Evolutionary conservation across 139 green algal genomes (phyloP).

Genomic region (Volvox africanus): DNA sequence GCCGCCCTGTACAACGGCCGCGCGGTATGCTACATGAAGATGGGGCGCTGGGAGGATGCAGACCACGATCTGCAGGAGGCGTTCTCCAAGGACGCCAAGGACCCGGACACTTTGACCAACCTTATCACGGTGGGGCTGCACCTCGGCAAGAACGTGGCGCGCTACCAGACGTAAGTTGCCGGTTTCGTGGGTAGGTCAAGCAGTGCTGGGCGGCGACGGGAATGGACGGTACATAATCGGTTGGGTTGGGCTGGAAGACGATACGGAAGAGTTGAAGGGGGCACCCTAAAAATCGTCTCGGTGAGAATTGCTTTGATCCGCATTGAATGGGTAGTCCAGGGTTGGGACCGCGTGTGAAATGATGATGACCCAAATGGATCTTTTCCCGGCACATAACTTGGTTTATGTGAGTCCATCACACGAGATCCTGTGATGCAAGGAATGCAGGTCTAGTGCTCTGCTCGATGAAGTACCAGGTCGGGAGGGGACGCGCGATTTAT

Average conservation of each 20-base stretch:
- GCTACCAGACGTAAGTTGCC: slow-evolving; percentile 73
- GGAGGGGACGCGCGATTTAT: too few species aligned
- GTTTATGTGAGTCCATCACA: too few species aligned
- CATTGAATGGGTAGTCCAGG: not conserved
- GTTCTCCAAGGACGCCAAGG: slow-evolving; percentile 87
- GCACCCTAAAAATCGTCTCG: not conserved
- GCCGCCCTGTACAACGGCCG: slow-evolving; percentile 87
- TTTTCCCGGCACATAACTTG: too few species aligned
- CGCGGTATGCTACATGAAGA: slow-evolving; percentile 93
- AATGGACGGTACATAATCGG: too few species aligned
- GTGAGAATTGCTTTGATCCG: not conserved
- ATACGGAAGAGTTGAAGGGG: not conserved
- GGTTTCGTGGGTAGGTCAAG: not conserved
- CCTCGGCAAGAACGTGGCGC: slow-evolving; percentile 85
- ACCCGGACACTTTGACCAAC: slow-evolving; percentile 95
- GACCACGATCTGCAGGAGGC: slow-evolving; percentile 84
- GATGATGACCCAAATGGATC: not conserved
- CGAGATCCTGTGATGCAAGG: too few species aligned
- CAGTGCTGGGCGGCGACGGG: not conserved
- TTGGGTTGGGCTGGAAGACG: not conserved
- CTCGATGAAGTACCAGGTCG: too few species aligned
- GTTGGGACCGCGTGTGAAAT: not conserved
- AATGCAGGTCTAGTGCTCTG: too few species aligned
- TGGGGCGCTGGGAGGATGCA: slow-evolving; percentile 83
- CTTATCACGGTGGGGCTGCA: slow-evolving; percentile 86